phyloP scores from a whole-genome alignment of 2,329 filamentous ascomycete genomes.

The Drechslera avenae region DNA sequence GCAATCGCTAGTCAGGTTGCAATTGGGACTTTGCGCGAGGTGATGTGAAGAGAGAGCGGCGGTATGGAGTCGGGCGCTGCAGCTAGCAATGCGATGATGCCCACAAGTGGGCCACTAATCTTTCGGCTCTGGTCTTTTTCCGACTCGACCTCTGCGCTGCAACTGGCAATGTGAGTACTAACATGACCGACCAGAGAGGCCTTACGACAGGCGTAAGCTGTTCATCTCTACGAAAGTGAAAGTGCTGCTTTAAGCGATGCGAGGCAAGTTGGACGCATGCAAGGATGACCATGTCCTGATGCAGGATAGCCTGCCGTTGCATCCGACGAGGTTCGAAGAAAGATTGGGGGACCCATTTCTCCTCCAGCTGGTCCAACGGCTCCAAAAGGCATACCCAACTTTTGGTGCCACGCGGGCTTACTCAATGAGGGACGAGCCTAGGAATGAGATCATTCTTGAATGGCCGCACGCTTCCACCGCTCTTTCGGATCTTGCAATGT shows the following conservation, averaged over 20 bases:
- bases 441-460: conserved; percentile 2
- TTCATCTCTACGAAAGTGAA: neutral
- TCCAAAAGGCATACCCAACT: conserved; percentile 6
- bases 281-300: neutral
- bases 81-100: conserved; percentile 22
- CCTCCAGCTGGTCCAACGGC: conserved; percentile 1
- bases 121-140: conserved; percentile 1
- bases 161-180: conserved; percentile 6
- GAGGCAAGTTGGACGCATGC: neutral
- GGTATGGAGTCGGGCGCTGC: conserved; percentile 3
- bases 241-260: conserved; percentile 3
- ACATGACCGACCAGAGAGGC: neutral
- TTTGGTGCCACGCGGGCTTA: conserved; percentile 7
- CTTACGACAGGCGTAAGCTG: neutral
- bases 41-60: conserved; percentile 10
- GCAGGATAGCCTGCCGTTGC: conserved; percentile 1
- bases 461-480: conserved; percentile 27
- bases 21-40: conserved; percentile 9
- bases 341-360: conserved; percentile 1
- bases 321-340: conserved; percentile 5
- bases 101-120: conserved; percentile 11
- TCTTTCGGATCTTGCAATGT: conserved; percentile 22
- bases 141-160: conserved; percentile 11
- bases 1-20: neutral
- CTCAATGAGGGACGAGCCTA: conserved; percentile 4